Conservation (phyloP, 305 asterid genomes). For the Fraxinus platypoda region DNA sequence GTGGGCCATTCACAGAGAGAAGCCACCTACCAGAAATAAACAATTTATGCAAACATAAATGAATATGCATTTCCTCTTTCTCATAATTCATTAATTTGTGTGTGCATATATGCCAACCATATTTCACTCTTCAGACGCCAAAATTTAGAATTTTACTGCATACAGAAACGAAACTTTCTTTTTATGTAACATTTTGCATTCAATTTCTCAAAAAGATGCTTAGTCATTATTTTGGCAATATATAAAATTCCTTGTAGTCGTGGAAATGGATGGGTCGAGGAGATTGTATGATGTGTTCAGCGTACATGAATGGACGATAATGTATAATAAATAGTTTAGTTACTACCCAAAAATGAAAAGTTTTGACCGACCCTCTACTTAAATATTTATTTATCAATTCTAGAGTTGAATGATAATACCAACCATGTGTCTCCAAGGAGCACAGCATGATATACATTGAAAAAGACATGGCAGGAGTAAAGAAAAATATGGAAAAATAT, state of each 20-base stretch:
- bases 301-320: not conserved
- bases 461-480: not conserved
- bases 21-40: slow-evolving; percentile 23
- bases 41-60: slow-evolving; percentile 25
- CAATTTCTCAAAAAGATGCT: not conserved
- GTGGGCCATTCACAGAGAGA: slow-evolving; percentile 25
- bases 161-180: not conserved
- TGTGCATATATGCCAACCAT: not conserved
- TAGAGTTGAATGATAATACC: not conserved
- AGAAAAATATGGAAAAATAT: not conserved
- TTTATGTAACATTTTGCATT: not conserved
- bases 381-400: not conserved
- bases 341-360: not conserved
- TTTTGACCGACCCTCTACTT: not conserved
- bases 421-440: not conserved
- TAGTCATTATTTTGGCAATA: not conserved
- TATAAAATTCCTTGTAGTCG: not conserved
- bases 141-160: not conserved
- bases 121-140: not conserved
- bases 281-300: not conserved
- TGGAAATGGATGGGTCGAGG: not conserved
- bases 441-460: not conserved
- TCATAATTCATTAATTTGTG: not conserved
- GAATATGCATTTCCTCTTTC: slow-evolving; percentile 14
- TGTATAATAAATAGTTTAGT: too few species aligned